Evolutionary conservation across 208 protist species (phyloP).

Genomic region (Leishmania braziliensis): DNA sequence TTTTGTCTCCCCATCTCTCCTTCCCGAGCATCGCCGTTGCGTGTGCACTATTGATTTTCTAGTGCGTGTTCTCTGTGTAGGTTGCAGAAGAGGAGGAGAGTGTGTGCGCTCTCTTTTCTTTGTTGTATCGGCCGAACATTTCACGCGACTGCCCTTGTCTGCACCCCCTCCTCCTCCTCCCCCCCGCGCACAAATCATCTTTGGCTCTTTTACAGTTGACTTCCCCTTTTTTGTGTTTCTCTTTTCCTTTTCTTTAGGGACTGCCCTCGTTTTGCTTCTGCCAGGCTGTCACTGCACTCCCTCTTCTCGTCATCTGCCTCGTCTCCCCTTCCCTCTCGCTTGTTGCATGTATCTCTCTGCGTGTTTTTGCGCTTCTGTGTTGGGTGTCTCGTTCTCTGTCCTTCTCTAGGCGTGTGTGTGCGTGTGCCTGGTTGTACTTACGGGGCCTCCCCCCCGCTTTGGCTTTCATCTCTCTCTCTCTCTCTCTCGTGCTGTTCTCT

Average conservation of each 20-base stretch:
- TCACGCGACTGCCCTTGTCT: not conserved
- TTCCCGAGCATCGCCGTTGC: not conserved
- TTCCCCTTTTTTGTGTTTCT: conserved; percentile 1
- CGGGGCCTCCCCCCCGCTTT: not conserved
- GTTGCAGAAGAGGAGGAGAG: not conserved
- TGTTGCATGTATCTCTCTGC: conserved; percentile 5
- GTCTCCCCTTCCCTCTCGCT: not conserved
- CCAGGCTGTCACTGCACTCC: not conserved
- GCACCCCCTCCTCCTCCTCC: not conserved
- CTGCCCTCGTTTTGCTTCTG: not conserved
- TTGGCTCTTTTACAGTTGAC: not conserved
- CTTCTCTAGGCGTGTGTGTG: not conserved
- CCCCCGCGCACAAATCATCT: conserved; percentile 4
- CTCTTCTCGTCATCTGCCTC: no score
- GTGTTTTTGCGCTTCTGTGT: not conserved
- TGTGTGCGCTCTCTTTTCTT: not conserved
- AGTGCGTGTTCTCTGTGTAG: not conserved
- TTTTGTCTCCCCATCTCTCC: not conserved
- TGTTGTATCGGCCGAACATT: conserved; percentile 12
- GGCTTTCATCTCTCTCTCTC: not conserved
- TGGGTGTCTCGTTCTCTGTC: not conserved
- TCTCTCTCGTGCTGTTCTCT: not conserved
- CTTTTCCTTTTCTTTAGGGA: not conserved
- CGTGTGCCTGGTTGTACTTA: not conserved
- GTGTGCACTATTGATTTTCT: not conserved